Percentiles rank a stretch among this genome's conserved stretches.
These are phyloP conservation scores for Wickerhamiella shivajii DNA, from an alignment of 805 yeast species.

Conservation along the genomic window DNA sequence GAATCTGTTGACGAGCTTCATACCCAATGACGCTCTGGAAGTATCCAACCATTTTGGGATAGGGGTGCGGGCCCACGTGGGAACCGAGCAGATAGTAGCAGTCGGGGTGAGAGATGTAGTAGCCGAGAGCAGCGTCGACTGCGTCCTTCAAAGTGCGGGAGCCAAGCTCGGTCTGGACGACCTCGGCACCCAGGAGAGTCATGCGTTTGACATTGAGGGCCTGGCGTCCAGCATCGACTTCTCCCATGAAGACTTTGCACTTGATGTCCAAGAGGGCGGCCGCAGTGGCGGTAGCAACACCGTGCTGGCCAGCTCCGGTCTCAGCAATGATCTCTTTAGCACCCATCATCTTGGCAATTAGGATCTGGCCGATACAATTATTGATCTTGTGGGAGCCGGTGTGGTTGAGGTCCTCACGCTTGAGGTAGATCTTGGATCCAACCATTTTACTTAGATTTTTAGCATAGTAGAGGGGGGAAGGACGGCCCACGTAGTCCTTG, in stretches of 20 bases:
- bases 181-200: slow-evolving; percentile 91
- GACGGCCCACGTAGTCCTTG: slow-evolving; percentile 90
- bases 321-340: slow-evolving; percentile 33
- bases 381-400: slow-evolving; percentile 37
- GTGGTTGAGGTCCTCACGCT: slow-evolving; percentile 71
- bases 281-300: slow-evolving; percentile 36
- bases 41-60: slow-evolving; percentile 93
- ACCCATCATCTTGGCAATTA: slow-evolving; percentile 32
- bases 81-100: slow-evolving; percentile 96
- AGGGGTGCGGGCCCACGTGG: slow-evolving; percentile 98
- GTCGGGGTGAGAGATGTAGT: slow-evolving; percentile 75
- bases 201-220: slow-evolving; percentile 95
- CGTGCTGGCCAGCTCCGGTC: slow-evolving; percentile 39
- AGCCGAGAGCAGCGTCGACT: slow-evolving; percentile 89
- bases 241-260: slow-evolving; percentile 96
- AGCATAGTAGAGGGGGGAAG: slow-evolving; percentile 82
- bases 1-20: slow-evolving; percentile 86
- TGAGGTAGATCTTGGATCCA: slow-evolving; percentile 92
- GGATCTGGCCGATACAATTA: slow-evolving; percentile 33
- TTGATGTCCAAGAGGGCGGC: slow-evolving; percentile 58
- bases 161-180: slow-evolving; percentile 84
- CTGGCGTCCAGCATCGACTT: slow-evolving; percentile 96
- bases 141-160: slow-evolving; percentile 94
- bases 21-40: slow-evolving; percentile 95
- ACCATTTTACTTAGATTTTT: slow-evolving; percentile 77